Conservation (phyloP, 257 asterid species). For the Nicotiana otophora region DNA sequence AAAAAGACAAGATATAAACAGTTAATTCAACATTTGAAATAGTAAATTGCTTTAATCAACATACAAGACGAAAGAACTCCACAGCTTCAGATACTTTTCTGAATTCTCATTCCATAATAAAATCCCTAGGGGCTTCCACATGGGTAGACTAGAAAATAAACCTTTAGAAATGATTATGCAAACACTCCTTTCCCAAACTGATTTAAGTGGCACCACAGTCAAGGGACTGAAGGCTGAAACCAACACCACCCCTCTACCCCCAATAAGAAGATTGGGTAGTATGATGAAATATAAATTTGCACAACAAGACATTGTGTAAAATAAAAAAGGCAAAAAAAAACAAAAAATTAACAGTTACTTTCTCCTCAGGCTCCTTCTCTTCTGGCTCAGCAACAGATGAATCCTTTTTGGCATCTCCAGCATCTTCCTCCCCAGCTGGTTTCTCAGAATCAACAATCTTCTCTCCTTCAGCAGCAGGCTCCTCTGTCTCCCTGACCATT, state of each 20-base stretch:
- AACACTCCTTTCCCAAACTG: neutral
- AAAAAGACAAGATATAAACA: neutral
- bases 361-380: constrained; percentile 55
- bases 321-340: neutral
- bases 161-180: neutral
- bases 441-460: constrained; percentile 45
- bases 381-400: constrained; percentile 33
- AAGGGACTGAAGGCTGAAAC: neutral
- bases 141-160: no score
- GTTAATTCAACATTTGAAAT: neutral
- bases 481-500: constrained; percentile 39
- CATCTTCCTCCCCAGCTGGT: constrained; percentile 38
- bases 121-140: neutral
- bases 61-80: neutral
- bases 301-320: neutral
- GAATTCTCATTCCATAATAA: neutral
- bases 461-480: constrained; percentile 36
- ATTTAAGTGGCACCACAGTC: neutral
- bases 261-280: neutral
- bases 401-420: constrained; percentile 39
- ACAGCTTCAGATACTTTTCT: neutral
- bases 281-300: neutral
- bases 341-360: constrained; percentile 25
- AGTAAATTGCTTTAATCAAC: neutral
- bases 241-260: neutral